Percentiles rank a stretch among this genome's conserved stretches.
phyloP scores from a whole-genome alignment of 2,329 filamentous ascomycete genomes.

The Hypoxylon sp. region DNA sequence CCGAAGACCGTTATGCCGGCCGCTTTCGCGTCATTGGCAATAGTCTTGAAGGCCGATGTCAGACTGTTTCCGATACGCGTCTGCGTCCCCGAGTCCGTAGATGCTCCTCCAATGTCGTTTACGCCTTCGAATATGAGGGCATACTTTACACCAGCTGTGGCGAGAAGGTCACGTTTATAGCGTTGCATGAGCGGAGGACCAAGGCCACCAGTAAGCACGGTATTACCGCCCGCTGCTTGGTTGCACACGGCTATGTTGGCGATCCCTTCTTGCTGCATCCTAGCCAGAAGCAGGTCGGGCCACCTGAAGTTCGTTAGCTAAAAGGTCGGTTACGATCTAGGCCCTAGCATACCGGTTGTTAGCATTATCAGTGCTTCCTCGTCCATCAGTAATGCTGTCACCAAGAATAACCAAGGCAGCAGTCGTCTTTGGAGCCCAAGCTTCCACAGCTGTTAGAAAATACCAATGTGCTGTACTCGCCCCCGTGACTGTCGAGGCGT shows the following conservation, averaged over 20 bases:
- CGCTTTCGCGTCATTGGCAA: conserved; percentile 66
- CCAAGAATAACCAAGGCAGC: conserved; percentile 68
- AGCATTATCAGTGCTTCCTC: conserved; percentile 69
- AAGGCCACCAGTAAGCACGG: conserved; percentile 70
- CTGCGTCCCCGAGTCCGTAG: conserved; percentile 61
- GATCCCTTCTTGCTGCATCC: conserved; percentile 62
- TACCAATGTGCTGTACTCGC: conserved; percentile 62
- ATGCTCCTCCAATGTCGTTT: conserved; percentile 73
- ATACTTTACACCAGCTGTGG: conserved; percentile 68
- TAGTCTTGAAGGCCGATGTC: conserved; percentile 69
- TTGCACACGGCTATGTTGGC: conserved; percentile 69
- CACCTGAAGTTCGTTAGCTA: conserved; percentile 55
- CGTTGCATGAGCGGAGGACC: conserved; percentile 72
- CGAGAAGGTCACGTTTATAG: conserved; percentile 73
- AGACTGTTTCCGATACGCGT: conserved; percentile 62
- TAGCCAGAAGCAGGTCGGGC: conserved; percentile 67
- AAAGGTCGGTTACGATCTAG: background rate
- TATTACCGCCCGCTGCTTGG: conserved; percentile 77
- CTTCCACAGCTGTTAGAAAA: conserved; percentile 71
- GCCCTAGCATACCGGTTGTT: conserved; percentile 64
- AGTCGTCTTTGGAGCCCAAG: conserved; percentile 59
- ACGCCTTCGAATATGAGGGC: conserved; percentile 77
- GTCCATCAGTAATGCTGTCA: conserved; percentile 76
- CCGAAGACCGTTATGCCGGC: conserved; percentile 69
- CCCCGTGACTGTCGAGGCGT: conserved; percentile 60